Base-by-base conservation (phyloP, 2,329 filamentous ascomycete genomes). In the Trichoderma arundinaceum region DNA sequence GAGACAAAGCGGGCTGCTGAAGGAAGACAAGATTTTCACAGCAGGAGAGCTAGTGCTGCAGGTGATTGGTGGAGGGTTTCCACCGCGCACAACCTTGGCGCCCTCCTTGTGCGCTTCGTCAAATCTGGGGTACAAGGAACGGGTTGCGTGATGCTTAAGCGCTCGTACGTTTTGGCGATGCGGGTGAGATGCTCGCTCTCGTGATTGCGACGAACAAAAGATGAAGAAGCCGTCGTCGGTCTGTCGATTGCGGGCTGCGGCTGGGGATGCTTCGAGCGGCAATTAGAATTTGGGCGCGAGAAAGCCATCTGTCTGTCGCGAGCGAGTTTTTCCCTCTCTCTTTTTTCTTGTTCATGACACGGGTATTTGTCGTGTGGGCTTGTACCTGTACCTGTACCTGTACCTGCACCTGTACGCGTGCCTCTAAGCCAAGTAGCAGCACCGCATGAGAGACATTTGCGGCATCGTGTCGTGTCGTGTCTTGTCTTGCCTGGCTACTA, bases 51-150 rank as follows among this genome's bases (percentile, higher is more conserved):
- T 19, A 53, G 51, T 15, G 39, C 54, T 44, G 54, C 56, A 46
- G 56, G 41, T 48, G 41, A 59, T 52, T 62, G 59, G 59, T 19
- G 48, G 59, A 58, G 49, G 49, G 19, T 58, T 35, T n/a, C 54
- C 54, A 58, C 54, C 28, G 22, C 13, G 12, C 22, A 19, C 39
- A 44, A 62, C 44, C 57, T 49, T 41, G 39, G 32, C 53, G 33
- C 56, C 32, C 41, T 49, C 44, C 22, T 28, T 46, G 15, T 19
- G 8, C 41, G 41, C 56, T 28, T 48, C 22, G 32, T 39, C 56
- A 48, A 48, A 38, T 62, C 59, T 52, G 59, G 59, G 59, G 59
- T 53, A 62, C 49, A 19, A 32, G 13, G n/a, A n/a, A 22, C 44
- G 43, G 43, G 38, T 48, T 48, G 56, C 39, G 53, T 44, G 53